phyloP scores from a whole-genome alignment of 371 early-diverging fungal genomes.

The Conidiobolus incongruus region DNA sequence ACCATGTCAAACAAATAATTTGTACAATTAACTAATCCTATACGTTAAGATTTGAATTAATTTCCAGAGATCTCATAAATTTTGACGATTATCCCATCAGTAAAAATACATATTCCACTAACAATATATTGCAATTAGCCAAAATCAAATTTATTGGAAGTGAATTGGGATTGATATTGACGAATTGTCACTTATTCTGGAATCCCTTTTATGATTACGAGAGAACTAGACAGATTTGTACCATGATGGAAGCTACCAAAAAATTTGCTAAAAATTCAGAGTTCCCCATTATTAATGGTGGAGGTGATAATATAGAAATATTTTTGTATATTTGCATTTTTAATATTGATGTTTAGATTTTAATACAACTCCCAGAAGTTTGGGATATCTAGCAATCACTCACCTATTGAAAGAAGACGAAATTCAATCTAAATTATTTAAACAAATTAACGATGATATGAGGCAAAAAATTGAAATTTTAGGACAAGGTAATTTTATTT shows the following conservation, averaged over 20 bases:
- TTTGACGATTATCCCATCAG: background rate
- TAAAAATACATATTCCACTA: background rate
- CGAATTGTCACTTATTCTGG: constrained; percentile 2
- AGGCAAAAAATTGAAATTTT: too few species aligned
- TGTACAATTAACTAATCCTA: background rate
- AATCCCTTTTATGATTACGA: background rate
- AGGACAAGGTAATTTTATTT: too few species aligned
- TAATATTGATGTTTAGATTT: too few species aligned
- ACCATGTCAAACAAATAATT: background rate
- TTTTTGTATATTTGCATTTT: too few species aligned
- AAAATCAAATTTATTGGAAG: background rate
- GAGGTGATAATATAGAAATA: too few species aligned
- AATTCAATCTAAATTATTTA: too few species aligned
- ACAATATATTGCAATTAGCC: background rate
- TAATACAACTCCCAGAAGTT: too few species aligned
- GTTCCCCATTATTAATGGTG: background rate
- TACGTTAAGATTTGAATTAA: background rate
- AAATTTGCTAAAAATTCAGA: background rate
- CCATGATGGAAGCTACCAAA: background rate
- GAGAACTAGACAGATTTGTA: background rate
- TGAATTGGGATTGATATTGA: background rate
- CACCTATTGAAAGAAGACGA: too few species aligned
- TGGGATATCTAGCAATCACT: too few species aligned
- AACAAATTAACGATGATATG: too few species aligned
- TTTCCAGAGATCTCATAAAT: background rate